A percentile compares a stretch with the other conserved stretches of the same genome.
Evolutionary conservation across 768 basidiomycete genomes (phyloP).

Genomic region (Podaxis mareebaensis): DNA sequence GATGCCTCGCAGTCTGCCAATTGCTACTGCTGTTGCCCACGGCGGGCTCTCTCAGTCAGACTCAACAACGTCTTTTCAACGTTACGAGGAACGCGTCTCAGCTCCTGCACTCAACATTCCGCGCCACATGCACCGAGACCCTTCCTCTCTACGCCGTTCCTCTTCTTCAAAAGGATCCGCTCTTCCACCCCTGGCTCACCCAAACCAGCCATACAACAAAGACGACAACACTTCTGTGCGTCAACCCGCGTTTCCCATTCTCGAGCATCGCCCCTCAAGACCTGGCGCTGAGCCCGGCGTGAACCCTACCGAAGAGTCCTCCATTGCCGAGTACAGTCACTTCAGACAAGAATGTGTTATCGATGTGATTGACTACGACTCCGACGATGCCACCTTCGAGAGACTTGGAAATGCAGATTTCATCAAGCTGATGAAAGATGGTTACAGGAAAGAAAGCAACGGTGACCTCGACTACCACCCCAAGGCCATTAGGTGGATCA

Average conservation of each 20-base stretch:
- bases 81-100: background rate
- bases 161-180: background rate
- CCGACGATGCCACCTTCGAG: conserved; percentile 41
- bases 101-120: background rate
- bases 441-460: conserved; percentile 7
- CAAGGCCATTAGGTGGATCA: conserved; percentile 54
- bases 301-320: conserved; percentile 52
- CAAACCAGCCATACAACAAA: background rate
- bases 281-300: conserved; percentile 68
- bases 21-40: background rate
- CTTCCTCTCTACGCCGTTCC: background rate
- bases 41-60: background rate
- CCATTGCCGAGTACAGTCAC: conserved; percentile 48
- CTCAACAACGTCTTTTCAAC: background rate
- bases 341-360: conserved; percentile 59
- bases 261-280: background rate
- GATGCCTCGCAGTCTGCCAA: background rate
- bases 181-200: conserved; percentile 1
- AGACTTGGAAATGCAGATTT: conserved; percentile 54
- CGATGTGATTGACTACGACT: conserved; percentile 61
- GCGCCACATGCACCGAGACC: background rate
- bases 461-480: conserved; percentile 34
- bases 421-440: conserved; percentile 41
- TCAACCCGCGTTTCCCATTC: background rate
- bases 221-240: background rate